Conservation (phyloP, 257 asterid genomes). For the Solanum etuberosum region DNA sequence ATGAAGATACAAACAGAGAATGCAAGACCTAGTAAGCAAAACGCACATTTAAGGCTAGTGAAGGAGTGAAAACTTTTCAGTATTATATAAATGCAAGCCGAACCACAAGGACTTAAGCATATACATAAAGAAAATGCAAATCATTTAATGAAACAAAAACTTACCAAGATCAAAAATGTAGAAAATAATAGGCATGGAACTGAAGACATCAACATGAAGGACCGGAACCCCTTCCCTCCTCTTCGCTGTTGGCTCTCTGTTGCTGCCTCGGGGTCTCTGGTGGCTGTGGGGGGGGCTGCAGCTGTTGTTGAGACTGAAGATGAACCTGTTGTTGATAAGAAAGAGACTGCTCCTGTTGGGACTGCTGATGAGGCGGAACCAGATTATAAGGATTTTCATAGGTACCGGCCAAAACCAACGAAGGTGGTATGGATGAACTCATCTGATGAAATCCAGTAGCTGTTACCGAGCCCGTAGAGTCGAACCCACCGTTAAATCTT, state of each 20-base stretch:
- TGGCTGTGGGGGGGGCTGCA: slow-evolving; percentile 10
- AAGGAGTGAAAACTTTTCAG: no score
- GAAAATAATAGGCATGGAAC: slow-evolving; percentile 15
- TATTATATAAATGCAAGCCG: slow-evolving; percentile 12
- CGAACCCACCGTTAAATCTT: slow-evolving; percentile 38
- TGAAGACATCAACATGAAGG: slow-evolving; percentile 26
- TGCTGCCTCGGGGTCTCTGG: slow-evolving; percentile 5
- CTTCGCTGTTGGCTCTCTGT: slow-evolving; percentile 40
- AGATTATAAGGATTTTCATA: slow-evolving; percentile 30
- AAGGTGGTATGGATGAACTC: slow-evolving; percentile 25
- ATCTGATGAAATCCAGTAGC: slow-evolving; percentile 43
- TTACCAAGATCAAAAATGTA: slow-evolving; percentile 37
- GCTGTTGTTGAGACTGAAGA: slow-evolving; percentile 21
- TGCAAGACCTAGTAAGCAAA: not conserved
- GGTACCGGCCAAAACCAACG: slow-evolving; percentile 42
- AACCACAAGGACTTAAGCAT: not conserved
- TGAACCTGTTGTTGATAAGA: slow-evolving; percentile 10
- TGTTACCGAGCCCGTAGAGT: slow-evolving; percentile 20
- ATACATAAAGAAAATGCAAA: not conserved
- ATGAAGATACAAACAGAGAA: not conserved
- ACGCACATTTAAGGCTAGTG: no score
- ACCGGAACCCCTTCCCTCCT: slow-evolving; percentile 43
- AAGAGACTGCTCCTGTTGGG: not conserved
- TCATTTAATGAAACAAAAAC: not conserved
- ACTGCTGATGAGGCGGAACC: slow-evolving; percentile 1